These are phyloP conservation scores for Corniculantispora saksenae DNA, from an alignment of 2,329 filamentous ascomycete species.

Conservation along the genomic window DNA sequence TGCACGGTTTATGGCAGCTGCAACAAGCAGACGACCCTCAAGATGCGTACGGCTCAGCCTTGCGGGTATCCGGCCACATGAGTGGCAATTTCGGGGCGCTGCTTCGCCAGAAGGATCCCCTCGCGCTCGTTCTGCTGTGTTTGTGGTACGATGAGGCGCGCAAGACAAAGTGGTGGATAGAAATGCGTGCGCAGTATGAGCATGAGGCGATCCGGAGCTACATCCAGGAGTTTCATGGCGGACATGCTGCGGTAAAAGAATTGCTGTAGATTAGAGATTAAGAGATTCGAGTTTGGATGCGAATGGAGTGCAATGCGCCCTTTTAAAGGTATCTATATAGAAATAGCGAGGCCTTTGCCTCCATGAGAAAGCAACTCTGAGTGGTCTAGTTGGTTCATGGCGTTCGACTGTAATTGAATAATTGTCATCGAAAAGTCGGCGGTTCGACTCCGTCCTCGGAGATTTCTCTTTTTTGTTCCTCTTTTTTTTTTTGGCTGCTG, in stretches of 20 bases:
- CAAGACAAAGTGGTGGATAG: slow-evolving; percentile 10
- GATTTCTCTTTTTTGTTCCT: slow-evolving; percentile 24
- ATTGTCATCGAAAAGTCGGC: slow-evolving; percentile 29
- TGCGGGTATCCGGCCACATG: neutral
- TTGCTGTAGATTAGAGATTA: neutral
- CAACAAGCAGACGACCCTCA: neutral
- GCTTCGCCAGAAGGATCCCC: neutral
- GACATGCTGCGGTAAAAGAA: neutral
- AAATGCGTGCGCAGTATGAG: slow-evolving; percentile 8
- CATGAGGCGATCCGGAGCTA: neutral
- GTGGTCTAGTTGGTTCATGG: slow-evolving; percentile 33
- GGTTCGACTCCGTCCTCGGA: slow-evolving; percentile 32
- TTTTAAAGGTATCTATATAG: neutral
- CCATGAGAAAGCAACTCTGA: slow-evolving; percentile 23
- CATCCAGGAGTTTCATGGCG: neutral
- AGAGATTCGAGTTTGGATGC: neutral
- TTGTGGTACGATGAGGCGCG: neutral
- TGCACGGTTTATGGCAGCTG: neutral
- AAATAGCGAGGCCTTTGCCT: neutral
- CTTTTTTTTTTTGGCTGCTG: neutral
- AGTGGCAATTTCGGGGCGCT: neutral
- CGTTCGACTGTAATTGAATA: slow-evolving; percentile 29
- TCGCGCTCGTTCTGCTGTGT: neutral
- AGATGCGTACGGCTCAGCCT: neutral
- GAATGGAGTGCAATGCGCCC: neutral